phyloP scores from a whole-genome alignment of 345 rosid species.

The Erucastrum elatum region DNA sequence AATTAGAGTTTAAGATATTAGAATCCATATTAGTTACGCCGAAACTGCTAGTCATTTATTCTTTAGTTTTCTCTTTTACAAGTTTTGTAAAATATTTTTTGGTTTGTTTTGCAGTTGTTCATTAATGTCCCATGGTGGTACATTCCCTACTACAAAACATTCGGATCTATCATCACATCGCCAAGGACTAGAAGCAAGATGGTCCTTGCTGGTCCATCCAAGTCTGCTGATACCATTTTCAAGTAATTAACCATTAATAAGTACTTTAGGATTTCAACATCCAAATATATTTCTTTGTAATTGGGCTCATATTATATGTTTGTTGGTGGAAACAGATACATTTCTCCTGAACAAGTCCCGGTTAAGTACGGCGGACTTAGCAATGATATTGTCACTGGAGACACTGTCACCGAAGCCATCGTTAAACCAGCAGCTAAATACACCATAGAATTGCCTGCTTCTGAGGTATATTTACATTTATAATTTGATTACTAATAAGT shows the following conservation, averaged over 20 bases:
- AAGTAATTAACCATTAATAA: slow-evolving; percentile 42
- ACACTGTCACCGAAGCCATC: slow-evolving; percentile 52
- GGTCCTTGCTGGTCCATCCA: slow-evolving; percentile 80
- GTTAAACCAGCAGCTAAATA: slow-evolving; percentile 70
- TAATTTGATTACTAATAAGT: not conserved
- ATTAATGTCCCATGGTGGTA: slow-evolving; percentile 99
- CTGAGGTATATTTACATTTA: slow-evolving; percentile 53
- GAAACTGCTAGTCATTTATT: not conserved
- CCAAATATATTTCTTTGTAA: not conserved
- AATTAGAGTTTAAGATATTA: not conserved
- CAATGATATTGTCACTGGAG: slow-evolving; percentile 51
- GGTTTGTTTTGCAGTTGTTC: slow-evolving; percentile 53
- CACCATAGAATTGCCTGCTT: slow-evolving; percentile 59
- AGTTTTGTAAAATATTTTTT: not conserved
- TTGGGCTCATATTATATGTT: not conserved
- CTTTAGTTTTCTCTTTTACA: not conserved
- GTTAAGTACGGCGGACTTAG: slow-evolving; percentile 65
- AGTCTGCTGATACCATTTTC: slow-evolving; percentile 78
- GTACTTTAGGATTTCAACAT: not conserved
- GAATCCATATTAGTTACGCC: not conserved
- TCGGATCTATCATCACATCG: slow-evolving; percentile 74
- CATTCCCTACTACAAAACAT: slow-evolving; percentile 71
- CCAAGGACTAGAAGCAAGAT: slow-evolving; percentile 95
- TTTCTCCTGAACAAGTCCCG: slow-evolving; percentile 68
- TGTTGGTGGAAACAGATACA: slow-evolving; percentile 47